Percentiles rank a stretch among this genome's conserved stretches.
phyloP scores from a whole-genome alignment of 805 yeast genomes.

The Nakazawaea wyomingensis region DNA sequence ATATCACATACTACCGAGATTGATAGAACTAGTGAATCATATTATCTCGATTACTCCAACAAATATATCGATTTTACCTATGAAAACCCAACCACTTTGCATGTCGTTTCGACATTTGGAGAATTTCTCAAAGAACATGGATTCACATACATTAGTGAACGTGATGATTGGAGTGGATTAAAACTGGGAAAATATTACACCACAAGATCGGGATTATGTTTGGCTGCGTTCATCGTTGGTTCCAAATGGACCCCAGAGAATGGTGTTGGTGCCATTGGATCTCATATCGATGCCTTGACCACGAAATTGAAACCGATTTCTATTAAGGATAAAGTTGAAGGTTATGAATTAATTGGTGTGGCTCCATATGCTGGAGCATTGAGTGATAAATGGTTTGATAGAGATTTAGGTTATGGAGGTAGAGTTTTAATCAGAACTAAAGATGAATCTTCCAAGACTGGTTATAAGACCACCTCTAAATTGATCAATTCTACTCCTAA shows the following conservation, averaged over 20 bases:
- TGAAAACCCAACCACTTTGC: constrained; percentile 69
- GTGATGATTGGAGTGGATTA: constrained; percentile 43
- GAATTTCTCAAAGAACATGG: constrained; percentile 50
- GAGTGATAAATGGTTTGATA: constrained; percentile 67
- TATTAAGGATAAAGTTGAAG: constrained; percentile 54
- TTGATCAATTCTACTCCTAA: constrained; percentile 56
- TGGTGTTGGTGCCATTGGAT: constrained; percentile 67
- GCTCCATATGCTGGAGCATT: constrained; percentile 81
- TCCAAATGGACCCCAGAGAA: constrained; percentile 55
- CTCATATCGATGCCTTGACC: constrained; percentile 73
- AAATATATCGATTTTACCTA: constrained; percentile 68
- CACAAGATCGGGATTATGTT: constrained; percentile 59
- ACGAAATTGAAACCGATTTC: constrained; percentile 70
- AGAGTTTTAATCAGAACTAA: constrained; percentile 50
- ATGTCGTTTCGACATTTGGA: constrained; percentile 54
- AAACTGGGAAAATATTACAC: constrained; percentile 58
- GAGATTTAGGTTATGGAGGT: constrained; percentile 85
- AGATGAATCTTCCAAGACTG: constrained; percentile 22
- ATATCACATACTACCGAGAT: background rate
- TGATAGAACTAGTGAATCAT: constrained; percentile 9
- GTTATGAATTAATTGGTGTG: constrained; percentile 73
- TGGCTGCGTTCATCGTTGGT: constrained; percentile 71
- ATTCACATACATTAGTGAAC: constrained; percentile 61
- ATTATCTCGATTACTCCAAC: constrained; percentile 17
- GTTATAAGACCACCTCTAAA: constrained; percentile 19